phyloP scores from a whole-genome alignment of 768 basidiomycete genomes.

The Gymnopilus dilepis region DNA sequence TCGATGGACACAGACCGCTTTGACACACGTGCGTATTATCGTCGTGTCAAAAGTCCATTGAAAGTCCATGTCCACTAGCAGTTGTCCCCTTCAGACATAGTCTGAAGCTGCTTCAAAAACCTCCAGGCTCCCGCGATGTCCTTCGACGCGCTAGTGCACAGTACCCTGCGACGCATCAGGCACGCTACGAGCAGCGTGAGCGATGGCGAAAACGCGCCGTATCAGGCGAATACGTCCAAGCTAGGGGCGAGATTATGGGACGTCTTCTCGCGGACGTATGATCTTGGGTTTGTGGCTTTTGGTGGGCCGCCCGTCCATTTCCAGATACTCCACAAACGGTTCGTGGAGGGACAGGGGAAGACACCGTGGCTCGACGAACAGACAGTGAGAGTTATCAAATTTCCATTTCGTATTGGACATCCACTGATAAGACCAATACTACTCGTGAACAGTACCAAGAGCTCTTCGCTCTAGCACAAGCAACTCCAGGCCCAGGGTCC shows the following conservation, averaged over 20 bases:
- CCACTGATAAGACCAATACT: slow-evolving; percentile 16
- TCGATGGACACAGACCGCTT: too few relatives aligned
- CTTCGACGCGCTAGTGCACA: slow-evolving; percentile 21
- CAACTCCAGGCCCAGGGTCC: slow-evolving; percentile 53
- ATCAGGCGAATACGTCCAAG: slow-evolving; percentile 27
- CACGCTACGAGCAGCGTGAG: not conserved
- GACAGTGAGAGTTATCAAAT: slow-evolving; percentile 34
- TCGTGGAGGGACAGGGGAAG: slow-evolving; percentile 40
- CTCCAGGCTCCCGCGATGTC: too few relatives aligned
- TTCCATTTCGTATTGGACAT: slow-evolving; percentile 1
- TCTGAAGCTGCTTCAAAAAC: too few relatives aligned
- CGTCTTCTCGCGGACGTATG: slow-evolving; percentile 38
- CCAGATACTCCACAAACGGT: slow-evolving; percentile 46
- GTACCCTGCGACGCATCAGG: slow-evolving; percentile 9
- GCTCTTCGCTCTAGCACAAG: slow-evolving; percentile 52
- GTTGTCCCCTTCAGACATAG: too few relatives aligned
- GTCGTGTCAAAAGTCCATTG: too few relatives aligned
- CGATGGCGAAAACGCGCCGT: slow-evolving; percentile 5
- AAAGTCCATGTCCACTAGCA: too few relatives aligned
- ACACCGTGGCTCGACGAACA: slow-evolving; percentile 46
- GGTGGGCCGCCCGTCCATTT: slow-evolving; percentile 57
- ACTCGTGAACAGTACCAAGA: slow-evolving; percentile 42
- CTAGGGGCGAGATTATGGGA: slow-evolving; percentile 32
- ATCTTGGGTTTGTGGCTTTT: slow-evolving; percentile 50
- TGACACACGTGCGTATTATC: too few relatives aligned